Evolutionary conservation across 306 rosid species (phyloP).

Genomic region (Medicago arabica): DNA sequence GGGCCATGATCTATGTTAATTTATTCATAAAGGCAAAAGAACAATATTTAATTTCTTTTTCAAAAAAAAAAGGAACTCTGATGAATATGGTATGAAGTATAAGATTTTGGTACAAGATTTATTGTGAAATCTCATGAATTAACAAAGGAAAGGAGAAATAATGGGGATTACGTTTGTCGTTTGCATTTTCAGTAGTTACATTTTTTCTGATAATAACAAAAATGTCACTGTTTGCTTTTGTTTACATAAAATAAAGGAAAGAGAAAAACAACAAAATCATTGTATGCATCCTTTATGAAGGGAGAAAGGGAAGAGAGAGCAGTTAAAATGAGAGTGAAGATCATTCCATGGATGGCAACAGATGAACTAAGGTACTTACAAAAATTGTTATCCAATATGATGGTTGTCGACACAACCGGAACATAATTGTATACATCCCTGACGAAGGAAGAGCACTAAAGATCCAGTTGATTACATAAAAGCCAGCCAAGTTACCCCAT

Average conservation of each 20-base stretch:
- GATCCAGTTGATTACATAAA: conserved; percentile 84
- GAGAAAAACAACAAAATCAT: neutral
- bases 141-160: neutral
- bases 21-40: conserved; percentile 11
- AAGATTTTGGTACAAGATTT: conserved; percentile 9
- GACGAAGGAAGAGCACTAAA: conserved; percentile 93
- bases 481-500: conserved; percentile 93
- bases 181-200: neutral
- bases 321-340: conserved; percentile 10
- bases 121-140: neutral
- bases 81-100: neutral
- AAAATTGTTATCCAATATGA: conserved; percentile 87
- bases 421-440: conserved; percentile 97
- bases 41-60: conserved; percentile 20
- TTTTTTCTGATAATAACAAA: neutral
- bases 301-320: neutral
- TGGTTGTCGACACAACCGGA: conserved; percentile 82
- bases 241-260: neutral
- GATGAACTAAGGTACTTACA: conserved; percentile 59
- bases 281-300: neutral
- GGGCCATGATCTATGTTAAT: conserved; percentile 5
- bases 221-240: neutral
- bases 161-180: neutral
- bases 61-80: neutral
- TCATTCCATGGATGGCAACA: conserved; percentile 1